Evolutionary conservation across 2,329 filamentous ascomycete genomes (phyloP).

Genomic region (Fusarium napiforme): DNA sequence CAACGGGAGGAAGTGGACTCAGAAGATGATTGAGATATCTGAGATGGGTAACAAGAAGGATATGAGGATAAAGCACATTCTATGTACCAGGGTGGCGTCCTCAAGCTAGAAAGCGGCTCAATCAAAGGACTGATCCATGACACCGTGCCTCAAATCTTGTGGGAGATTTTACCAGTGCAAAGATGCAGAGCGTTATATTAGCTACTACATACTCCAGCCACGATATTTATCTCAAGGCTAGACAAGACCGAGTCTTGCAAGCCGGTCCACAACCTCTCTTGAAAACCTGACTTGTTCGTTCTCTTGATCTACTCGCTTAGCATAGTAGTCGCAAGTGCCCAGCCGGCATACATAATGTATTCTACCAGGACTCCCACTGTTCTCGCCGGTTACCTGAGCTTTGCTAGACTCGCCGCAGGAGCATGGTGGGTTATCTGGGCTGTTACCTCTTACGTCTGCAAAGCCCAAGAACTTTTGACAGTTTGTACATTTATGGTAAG

Average conservation of each 20-base stretch:
- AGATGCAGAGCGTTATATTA: background rate
- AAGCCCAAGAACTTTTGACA: background rate
- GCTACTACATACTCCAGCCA: background rate
- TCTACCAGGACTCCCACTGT: background rate
- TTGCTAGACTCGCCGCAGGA: background rate
- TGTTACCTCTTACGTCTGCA: background rate
- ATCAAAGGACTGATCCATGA: no score
- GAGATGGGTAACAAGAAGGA: no score
- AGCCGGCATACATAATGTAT: background rate
- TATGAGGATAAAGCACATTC: no score
- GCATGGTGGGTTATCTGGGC: background rate
- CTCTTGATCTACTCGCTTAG: background rate
- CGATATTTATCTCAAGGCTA: background rate
- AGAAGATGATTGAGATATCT: no score
- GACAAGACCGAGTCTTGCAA: background rate
- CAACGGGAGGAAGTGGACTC: no score
- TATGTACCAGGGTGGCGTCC: no score
- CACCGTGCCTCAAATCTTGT: no score
- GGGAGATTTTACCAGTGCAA: no score
- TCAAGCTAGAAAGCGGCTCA: no score
- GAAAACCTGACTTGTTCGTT: background rate
- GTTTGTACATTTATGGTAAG: background rate
- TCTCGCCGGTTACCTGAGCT: background rate
- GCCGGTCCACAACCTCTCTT: background rate
- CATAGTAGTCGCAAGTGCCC: background rate